Evolutionary conservation across 2,329 filamentous ascomycete species (phyloP), one percentile per base, ranked within the genome.

Genomic region (Colletotrichum sp.): DNA sequence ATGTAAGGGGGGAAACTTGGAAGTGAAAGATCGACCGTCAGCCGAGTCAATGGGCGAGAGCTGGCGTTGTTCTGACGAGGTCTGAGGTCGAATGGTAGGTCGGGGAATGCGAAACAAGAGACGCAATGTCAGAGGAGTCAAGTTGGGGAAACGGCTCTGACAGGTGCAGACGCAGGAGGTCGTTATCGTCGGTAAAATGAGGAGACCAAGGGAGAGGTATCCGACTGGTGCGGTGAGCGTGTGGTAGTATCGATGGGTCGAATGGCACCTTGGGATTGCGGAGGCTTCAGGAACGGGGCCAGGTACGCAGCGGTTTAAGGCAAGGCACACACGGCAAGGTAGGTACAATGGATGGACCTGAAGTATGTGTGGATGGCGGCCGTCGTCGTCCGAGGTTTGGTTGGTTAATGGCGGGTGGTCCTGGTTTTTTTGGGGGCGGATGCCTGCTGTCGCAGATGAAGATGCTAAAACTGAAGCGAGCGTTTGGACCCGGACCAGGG

Each of bases 401-500:
- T 60, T 74, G 60, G 67, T 43, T 66, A 43, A 26, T 64, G 43
- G 43, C 43, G 64, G 69, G 52, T 13, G n/a, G 39, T 52, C 55
- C 48, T 59, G 64, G 64, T 48, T 72, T 64, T 75, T 75, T 69
- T 48, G 59, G 73, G 73, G 64, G 43, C 34, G 64, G 43, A 75
- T 71, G 72, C 74, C 74, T 73, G 74, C n/a, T 74, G 74, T 76
- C 65, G 71, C 70, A 76, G 74, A 76, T 74, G 70, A 76, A 74
- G 74, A 74, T 74, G 52, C 74, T 76, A 76, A 76, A 76, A 76
- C 65, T 76, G 74, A 76, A 76, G 74, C 74, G 74, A 76, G 70
- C 64, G 74, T 76, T 76, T 76, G 74, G 74, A 74, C 70, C 70
- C 71, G 52, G 70, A 59, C 13, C 21, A 61, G 74, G 74, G 65